phyloP scores from a whole-genome alignment of 225 moss, liverwort and hornwort genomes.

The Polytrichum commune region DNA sequence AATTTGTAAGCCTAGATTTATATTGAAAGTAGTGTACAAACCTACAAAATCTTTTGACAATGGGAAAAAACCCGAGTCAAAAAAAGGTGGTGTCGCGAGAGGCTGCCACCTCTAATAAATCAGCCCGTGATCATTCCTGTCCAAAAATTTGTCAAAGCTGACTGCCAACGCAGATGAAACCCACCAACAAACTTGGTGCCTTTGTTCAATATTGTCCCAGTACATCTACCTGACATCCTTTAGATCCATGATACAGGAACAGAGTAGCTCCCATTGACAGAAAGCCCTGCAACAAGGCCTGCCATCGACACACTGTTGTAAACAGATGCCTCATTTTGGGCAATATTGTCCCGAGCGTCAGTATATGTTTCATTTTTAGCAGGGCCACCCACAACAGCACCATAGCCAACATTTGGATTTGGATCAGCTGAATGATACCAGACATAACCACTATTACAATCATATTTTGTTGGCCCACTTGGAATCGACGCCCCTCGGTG shows the following conservation, averaged over 20 bases:
- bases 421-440: constrained; percentile 40
- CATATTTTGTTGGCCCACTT: constrained; percentile 29
- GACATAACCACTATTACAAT: constrained; percentile 56
- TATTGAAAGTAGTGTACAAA: no score
- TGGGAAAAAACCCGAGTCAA: no score
- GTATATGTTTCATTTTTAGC: constrained; percentile 56
- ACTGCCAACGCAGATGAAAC: no score
- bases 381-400: constrained; percentile 89
- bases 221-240: background rate
- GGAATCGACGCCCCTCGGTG: constrained; percentile 90
- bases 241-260: constrained; percentile 42
- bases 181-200: no score
- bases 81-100: no score
- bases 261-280: constrained; percentile 29
- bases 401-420: constrained; percentile 73
- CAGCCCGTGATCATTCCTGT: no score
- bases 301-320: constrained; percentile 80
- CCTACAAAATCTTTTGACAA: no score
- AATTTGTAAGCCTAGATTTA: no score
- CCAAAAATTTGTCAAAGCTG: no score
- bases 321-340: constrained; percentile 74
- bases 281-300: constrained; percentile 79
- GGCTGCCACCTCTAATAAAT: no score
- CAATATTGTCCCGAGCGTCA: constrained; percentile 48
- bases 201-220: no score